A percentile compares a stretch with the other conserved stretches of the same genome.
phyloP scores from a whole-genome alignment of 164 flowering plant genomes.

The Vitis rupestris region DNA sequence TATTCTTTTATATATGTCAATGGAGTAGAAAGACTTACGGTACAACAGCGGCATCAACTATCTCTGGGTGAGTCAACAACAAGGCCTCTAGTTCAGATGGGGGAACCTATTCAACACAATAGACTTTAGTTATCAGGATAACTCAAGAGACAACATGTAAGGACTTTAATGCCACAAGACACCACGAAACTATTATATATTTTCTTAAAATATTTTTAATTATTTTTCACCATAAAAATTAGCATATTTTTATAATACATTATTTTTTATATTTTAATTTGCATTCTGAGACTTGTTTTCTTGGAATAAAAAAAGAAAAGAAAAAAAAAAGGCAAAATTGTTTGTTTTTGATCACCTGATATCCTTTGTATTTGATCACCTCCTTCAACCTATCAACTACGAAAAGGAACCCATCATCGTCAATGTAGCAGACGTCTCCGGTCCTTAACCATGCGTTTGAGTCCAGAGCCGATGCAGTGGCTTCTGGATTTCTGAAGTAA shows the following conservation, averaged over 20 bases:
- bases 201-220: too few relatives aligned
- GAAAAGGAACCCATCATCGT: conserved; percentile 78
- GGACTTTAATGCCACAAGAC: too few relatives aligned
- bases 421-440: conserved; percentile 86
- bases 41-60: conserved; percentile 84
- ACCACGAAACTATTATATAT: too few relatives aligned
- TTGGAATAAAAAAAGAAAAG: not conserved
- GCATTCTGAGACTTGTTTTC: too few relatives aligned
- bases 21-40: conserved; percentile 54
- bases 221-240: too few relatives aligned
- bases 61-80: conserved; percentile 68
- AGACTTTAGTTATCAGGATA: too few relatives aligned
- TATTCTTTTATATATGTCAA: not conserved
- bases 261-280: too few relatives aligned
- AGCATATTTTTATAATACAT: too few relatives aligned
- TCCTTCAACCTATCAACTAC: conserved; percentile 93
- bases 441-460: conserved; percentile 87
- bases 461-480: conserved; percentile 64
- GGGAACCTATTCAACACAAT: conserved; percentile 53
- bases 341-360: conserved; percentile 53
- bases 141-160: not conserved
- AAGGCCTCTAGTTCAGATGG: conserved; percentile 91
- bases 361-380: conserved; percentile 93
- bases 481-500: conserved; percentile 76
- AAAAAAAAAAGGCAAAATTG: not conserved